Evolutionary conservation across 345 rosid species (phyloP).

Genomic region (Eucalyptus regnans): DNA sequence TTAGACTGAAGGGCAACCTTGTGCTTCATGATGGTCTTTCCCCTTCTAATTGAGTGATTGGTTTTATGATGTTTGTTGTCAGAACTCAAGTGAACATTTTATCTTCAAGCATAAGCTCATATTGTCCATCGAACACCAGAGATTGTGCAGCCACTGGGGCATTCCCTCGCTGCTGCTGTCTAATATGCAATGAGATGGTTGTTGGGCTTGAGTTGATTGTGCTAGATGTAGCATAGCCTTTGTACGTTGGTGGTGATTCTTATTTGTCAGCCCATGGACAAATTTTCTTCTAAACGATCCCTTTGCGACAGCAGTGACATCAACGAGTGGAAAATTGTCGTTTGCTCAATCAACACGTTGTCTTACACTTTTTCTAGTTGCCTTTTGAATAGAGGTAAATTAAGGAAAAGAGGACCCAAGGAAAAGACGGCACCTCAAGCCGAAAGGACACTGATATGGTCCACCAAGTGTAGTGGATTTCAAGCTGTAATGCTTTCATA

Average conservation of each 20-base stretch:
- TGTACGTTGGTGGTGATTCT: neutral
- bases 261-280: neutral
- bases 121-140: neutral
- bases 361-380: neutral
- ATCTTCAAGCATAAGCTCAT: neutral
- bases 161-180: fast-evolving
- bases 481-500: too few relatives aligned
- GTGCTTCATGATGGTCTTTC: neutral
- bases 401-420: neutral
- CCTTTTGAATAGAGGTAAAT: neutral
- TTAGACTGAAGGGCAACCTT: neutral
- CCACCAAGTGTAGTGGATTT: too few relatives aligned
- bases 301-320: too few relatives aligned
- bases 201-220: neutral
- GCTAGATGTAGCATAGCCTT: neutral
- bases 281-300: too few relatives aligned
- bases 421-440: neutral
- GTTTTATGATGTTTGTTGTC: neutral
- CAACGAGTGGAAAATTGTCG: too few relatives aligned
- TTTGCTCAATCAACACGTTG: too few relatives aligned
- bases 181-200: neutral
- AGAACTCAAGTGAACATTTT: too few relatives aligned
- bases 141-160: neutral
- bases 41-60: neutral
- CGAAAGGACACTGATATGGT: too few relatives aligned